phyloP scores from a whole-genome alignment of 1,284 basidiomycete species.

The Golubevia sp. region DNA sequence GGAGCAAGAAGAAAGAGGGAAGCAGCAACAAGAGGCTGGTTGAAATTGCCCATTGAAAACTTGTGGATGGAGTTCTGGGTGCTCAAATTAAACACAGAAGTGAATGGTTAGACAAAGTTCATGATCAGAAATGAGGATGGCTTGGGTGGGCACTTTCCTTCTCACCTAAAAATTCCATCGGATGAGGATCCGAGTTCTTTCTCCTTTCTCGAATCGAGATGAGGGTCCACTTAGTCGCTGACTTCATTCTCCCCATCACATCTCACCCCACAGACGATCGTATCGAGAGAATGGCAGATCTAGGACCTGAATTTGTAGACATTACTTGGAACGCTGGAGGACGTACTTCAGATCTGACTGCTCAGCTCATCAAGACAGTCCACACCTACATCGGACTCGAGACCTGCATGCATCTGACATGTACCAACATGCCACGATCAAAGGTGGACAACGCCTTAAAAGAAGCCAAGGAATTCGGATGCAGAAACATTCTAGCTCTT shows the following conservation, averaged over 20 bases:
- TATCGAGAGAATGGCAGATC: conserved; percentile 92
- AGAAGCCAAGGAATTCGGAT: conserved; percentile 89
- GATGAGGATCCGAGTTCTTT: no score
- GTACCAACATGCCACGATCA: conserved; percentile 74
- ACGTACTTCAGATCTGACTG: conserved; percentile 69
- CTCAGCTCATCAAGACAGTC: conserved; percentile 84
- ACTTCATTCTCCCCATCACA: neutral
- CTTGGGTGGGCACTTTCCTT: no score
- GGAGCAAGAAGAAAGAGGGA: no score
- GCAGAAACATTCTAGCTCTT: conserved; percentile 91
- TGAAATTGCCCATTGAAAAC: no score
- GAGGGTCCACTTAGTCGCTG: no score
- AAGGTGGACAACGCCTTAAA: conserved; percentile 89
- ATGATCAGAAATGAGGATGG: no score
- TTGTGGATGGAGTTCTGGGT: no score
- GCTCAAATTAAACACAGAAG: no score
- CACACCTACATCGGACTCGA: conserved; percentile 60
- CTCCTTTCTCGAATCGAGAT: no score
- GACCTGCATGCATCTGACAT: conserved; percentile 61
- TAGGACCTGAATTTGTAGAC: conserved; percentile 97
- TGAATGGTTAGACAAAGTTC: no score
- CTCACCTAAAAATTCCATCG: no score
- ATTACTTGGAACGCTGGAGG: conserved; percentile 99
- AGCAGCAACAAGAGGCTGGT: no score
- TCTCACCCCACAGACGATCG: conserved; percentile 70